Base-by-base conservation (phyloP, 1,139 yeast genomes). In the Candida buenavistaensis region DNA sequence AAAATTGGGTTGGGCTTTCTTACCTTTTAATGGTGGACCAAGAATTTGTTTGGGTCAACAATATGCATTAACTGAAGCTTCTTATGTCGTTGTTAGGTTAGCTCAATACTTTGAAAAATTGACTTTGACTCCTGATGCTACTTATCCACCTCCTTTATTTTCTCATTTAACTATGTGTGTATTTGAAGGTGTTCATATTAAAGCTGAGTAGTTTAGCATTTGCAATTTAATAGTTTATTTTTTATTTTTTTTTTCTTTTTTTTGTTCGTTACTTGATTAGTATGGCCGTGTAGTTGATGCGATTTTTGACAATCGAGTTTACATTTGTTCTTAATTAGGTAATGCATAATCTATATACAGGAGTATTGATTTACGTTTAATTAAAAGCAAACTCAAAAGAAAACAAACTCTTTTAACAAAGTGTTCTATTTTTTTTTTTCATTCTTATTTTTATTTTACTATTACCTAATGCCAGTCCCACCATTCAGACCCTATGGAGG, bases 1-100 rank as follows among this genome's bases (percentile, higher is more conserved):
- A 31, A 36, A 35, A 26, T 52, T 60, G 26, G 69, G 71, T 23
- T 62, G 68, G 68, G 63, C 69, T 5, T 65, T 59, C 43, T 54
- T 66, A 43, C 72, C 72, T 25, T 66, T 66, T 52, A 65, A 64
- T 33, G 67, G 69, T 33, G 71, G 72, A 6, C 71, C 71, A 25
- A 51, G 72, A 44, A 59, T 65, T 22, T 64, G 71, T 41, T 58
- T 67, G 45, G 72, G 71, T 10, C 72, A 67, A 44, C 72, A 67
- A 41, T 67, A 65, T 56, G 72, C 72, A 5, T 57, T 66, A 31
- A 67, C 72, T 8, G 72, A 67, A 47, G 68, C 70, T 8, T 57
- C 66, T 5, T 67, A 52, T 35, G 51, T 49, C 9, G 43, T 49
- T 25, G 43, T 54, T 31, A 46, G 55, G 41, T 42, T 51, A 28